Conservation (phyloP, 2,329 filamentous ascomycete genomes). For the Diaporthe sp. region DNA sequence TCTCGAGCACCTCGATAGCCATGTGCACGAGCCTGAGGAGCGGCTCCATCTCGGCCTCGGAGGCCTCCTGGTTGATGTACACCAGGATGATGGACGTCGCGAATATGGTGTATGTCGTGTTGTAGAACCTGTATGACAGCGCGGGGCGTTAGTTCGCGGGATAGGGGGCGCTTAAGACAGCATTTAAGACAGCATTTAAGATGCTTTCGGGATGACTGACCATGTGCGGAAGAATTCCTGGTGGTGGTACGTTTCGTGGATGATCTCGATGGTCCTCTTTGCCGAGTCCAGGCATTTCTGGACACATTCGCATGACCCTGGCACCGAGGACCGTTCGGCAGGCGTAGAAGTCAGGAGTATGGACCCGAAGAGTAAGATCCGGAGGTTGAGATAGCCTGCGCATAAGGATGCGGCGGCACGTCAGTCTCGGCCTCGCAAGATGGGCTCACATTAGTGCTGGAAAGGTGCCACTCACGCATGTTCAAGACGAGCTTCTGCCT, state of each 20-base stretch:
- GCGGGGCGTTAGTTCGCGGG: neutral
- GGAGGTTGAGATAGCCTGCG: conserved; percentile 42
- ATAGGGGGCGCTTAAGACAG: no score
- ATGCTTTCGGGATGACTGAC: conserved; percentile 33
- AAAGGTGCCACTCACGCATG: conserved; percentile 36
- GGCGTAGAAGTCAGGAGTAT: conserved; percentile 39
- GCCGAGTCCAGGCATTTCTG: conserved; percentile 42
- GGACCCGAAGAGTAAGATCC: conserved; percentile 43
- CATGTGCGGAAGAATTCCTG: conserved; percentile 45
- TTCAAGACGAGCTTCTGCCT: conserved; percentile 41
- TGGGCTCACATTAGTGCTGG: neutral
- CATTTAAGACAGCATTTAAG: neutral
- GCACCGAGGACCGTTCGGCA: conserved; percentile 36
- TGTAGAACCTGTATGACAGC: conserved; percentile 41
- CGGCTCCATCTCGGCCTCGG: conserved; percentile 35
- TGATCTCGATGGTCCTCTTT: conserved; percentile 43
- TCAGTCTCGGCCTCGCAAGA: neutral
- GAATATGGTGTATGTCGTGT: conserved; percentile 44
- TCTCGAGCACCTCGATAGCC: conserved; percentile 36
- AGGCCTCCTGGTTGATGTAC: conserved; percentile 40
- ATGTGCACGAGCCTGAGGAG: conserved; percentile 38
- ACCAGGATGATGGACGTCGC: conserved; percentile 44
- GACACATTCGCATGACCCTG: conserved; percentile 36
- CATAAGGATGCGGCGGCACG: neutral
- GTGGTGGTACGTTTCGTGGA: conserved; percentile 43